Base-by-base conservation (phyloP, 2,329 filamentous ascomycete genomes). In the Sodiomyces alkalinus region DNA sequence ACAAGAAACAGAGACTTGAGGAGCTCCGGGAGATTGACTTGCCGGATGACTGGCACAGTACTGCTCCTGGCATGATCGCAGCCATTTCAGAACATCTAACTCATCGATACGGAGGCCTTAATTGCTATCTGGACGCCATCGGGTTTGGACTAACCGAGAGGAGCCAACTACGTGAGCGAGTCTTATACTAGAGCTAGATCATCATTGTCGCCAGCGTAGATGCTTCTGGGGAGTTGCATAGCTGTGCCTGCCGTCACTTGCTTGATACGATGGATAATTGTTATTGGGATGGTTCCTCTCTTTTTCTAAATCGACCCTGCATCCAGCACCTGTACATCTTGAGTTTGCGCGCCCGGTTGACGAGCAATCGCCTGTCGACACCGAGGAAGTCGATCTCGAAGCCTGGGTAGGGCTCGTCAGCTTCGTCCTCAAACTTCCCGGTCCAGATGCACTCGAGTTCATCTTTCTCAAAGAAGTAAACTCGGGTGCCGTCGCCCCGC, bases 311-410 rank as follows among this genome's bases (percentile, higher is more conserved):
- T 4, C 74, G 71, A 17, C 80, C 82, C 53, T 92, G 82, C 49
- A 92, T 71, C 85, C 90, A 98, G 60, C 87, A 96, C 35, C 90
- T 74, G 54, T 96, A 96, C 90, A 98, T 98, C 58, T 96, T 98
- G 27, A 93, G 62, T 55, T 85, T 79, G 45, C 77, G 71, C 30
- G 86, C 81, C 39, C 90, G 73, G 51, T 98, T 98, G 31, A 98
- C 83, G 31, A 98, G 65, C 60, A 98, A 66, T 34, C 90, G 74
- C 39, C 83, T 74, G 49, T 98, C 90, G 31, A 87, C 68, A 16
- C 78, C 90, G 19, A 96, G 65, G 26, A 90, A 71, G 31, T 80
- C 58, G 26, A 93, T 58, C 27, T 83, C 70, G 42, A 96, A 83
- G 1, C 49, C 49, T 10, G 44, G 43, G 31, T 46, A 40, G 27